Conservation (phyloP, 331 rosid species). For the Erythrophleum ivorense region DNA sequence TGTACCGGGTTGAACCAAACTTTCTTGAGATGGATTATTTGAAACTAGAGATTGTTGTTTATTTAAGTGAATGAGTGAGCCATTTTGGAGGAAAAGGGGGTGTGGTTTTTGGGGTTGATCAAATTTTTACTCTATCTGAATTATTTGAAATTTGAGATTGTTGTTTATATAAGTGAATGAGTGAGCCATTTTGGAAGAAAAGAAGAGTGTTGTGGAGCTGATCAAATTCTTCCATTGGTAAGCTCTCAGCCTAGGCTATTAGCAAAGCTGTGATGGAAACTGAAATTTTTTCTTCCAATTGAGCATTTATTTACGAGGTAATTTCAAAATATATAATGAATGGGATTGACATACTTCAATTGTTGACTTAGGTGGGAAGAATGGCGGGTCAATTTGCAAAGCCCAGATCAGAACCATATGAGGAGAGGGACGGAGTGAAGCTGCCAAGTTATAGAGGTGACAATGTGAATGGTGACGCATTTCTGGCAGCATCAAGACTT, state of each 20-base stretch:
- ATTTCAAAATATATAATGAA: slow-evolving; percentile 12
- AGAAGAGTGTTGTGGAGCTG: no score
- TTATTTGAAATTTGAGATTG: no score
- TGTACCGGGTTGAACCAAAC: no score
- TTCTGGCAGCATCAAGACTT: slow-evolving; percentile 58
- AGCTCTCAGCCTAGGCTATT: not conserved
- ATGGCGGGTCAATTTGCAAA: slow-evolving; percentile 93
- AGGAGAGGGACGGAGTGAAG: slow-evolving; percentile 77
- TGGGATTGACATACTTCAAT: slow-evolving; percentile 23
- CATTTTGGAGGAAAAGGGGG: not conserved
- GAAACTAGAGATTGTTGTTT: not conserved
- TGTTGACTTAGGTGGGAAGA: slow-evolving; percentile 69
- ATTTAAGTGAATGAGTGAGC: not conserved
- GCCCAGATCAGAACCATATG: slow-evolving; percentile 75
- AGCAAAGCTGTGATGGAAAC: not conserved
- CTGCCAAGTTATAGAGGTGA: slow-evolving; percentile 91
- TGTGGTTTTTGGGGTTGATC: slow-evolving; percentile 8
- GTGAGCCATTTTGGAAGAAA: no score
- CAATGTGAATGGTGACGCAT: slow-evolving; percentile 73
- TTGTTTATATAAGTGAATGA: no score
- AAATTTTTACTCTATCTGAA: not conserved
- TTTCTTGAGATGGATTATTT: not conserved
- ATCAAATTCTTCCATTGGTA: not conserved
- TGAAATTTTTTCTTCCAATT: not conserved
- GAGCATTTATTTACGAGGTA: not conserved